A percentile compares a stretch with the other conserved stretches of the same genome.
Evolutionary conservation across 805 yeast genomes (phyloP).

Genomic region (Saccharomyces cerevisiae): DNA sequence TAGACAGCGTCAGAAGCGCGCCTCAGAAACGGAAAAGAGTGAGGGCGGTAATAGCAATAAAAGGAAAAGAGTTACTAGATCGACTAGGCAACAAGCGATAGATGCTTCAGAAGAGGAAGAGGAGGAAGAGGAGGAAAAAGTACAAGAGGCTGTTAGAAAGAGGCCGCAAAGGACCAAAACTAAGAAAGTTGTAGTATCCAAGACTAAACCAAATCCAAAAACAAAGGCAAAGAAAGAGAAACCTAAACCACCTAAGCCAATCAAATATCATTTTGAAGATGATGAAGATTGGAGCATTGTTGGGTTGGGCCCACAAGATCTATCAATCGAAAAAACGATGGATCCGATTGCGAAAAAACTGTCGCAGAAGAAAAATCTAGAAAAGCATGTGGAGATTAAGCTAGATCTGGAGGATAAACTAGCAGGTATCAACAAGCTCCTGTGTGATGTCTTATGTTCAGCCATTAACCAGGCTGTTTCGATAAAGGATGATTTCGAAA

Average conservation of each 20-base stretch:
- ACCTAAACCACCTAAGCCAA: conserved; percentile 4
- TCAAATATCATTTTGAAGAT: conserved; percentile 23
- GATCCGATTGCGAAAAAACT: conserved; percentile 22
- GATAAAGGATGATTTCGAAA: conserved; percentile 17
- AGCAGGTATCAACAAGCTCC: conserved; percentile 16
- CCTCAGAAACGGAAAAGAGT: conserved; percentile 11
- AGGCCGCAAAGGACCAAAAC: conserved; percentile 4
- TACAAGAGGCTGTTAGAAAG: conserved; percentile 18
- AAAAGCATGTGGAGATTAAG: conserved; percentile 23
- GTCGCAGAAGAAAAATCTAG: conserved; percentile 23
- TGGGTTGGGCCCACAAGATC: conserved; percentile 30
- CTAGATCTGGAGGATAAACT: conserved; percentile 23
- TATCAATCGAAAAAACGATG: conserved; percentile 9
- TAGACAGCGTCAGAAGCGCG: conserved; percentile 25
- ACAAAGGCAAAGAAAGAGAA: conserved; percentile 4
- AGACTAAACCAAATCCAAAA: conserved; percentile 8
- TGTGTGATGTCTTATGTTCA: conserved; percentile 8
- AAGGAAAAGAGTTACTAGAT: conserved; percentile 9
- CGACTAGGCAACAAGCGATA: conserved; percentile 3
- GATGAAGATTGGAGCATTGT: conserved; percentile 29
- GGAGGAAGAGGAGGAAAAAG: conserved; percentile 9
- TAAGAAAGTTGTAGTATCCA: conserved; percentile 8
- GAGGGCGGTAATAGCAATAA: conserved; percentile 15
- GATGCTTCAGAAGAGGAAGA: conserved; percentile 26
- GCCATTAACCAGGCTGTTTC: neutral